Base-by-base conservation (phyloP, 2,329 filamentous ascomycete genomes). In the Corynespora cassiicola region DNA sequence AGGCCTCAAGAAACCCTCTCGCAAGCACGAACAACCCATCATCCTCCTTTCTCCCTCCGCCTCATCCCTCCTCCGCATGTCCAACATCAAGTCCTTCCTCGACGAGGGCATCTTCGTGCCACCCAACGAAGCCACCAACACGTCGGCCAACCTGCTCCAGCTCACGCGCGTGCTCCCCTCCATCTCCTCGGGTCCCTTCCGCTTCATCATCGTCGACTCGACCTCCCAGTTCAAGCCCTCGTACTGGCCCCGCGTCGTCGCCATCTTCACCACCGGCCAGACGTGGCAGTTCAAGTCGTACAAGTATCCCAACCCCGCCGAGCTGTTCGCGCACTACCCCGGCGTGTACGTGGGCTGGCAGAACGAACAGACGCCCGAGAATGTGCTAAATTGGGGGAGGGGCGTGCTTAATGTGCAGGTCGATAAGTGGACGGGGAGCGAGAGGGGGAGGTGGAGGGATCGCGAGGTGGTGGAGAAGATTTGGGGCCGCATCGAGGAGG, bases 231-330 rank as follows among this genome's bases (percentile, higher is more conserved):
- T 99, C 80, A 95, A 96, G 68, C 94, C 94, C 0, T 91, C 97
- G 65, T 96, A 97, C 75, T 99, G 94, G 94, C 86, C 86, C 59
- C 85, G 91, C 34, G 87, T 99, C 6, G 94, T 96, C 2, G 94
- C 88, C 9, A 91, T 99, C 40, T 97, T 99, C 73, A 99, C 94
- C 0, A 99, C 94, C 0, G 94, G 94, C 21, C 94, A 99, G 73
- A 85, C 87, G 7, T 99, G 94, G 94, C 94, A 99, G 72, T 99
- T 99, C 75, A 96, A 96, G 73, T 88, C 84, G 54, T 99, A 99
- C 80, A 96, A 95, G 71, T 99, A 94, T 90, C 86, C 86, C 54
- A 86, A 87, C 39, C 88, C 94, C 0, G 80, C 84, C 10, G 94
- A 97, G 62, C 77, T 99, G 32, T 99, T 99, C 74, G 83, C 84